Percentiles rank a stretch among this genome's conserved stretches.
phyloP scores from a whole-genome alignment of 495 filamentous ascomycete genomes.

The Amphirosellinia nigrospora region DNA sequence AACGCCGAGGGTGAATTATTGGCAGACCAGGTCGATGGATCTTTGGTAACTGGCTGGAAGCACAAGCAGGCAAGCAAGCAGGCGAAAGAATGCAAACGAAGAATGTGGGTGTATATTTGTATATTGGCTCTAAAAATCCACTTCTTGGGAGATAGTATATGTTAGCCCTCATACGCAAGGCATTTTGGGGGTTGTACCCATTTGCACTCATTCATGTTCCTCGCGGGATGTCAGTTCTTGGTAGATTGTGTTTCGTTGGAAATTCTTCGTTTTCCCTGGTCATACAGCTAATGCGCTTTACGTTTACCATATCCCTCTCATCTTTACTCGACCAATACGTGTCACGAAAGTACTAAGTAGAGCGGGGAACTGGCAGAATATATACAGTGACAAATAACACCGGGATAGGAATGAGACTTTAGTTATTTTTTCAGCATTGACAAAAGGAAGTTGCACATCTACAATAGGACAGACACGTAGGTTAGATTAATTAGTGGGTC shows the following conservation, averaged over 20 bases:
- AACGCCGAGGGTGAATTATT: neutral
- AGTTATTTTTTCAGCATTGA: slow-evolving; percentile 18
- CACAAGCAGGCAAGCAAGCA: neutral
- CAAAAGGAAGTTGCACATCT: slow-evolving; percentile 26
- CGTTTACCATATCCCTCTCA: neutral
- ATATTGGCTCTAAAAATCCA: slow-evolving; percentile 2
- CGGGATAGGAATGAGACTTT: neutral
- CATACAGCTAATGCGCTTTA: neutral
- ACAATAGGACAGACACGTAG: slow-evolving; percentile 24
- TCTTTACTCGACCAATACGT: neutral
- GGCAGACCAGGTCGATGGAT: neutral
- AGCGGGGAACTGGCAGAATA: neutral
- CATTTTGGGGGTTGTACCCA: neutral
- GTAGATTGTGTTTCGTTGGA: neutral
- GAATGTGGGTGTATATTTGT: slow-evolving; percentile 15
- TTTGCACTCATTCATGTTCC: slow-evolving; percentile 5
- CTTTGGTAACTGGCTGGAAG: neutral
- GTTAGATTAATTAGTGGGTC: neutral
- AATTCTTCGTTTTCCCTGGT: neutral
- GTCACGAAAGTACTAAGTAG: neutral
- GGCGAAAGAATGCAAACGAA: neutral
- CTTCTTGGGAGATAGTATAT: slow-evolving; percentile 5
- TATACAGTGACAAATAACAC: neutral
- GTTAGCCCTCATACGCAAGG: neutral
- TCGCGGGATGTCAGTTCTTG: neutral